Percentiles rank a stretch among this genome's conserved stretches.
phyloP scores from a whole-genome alignment of 2,329 filamentous ascomycete species.

The Alternaria triticina region DNA sequence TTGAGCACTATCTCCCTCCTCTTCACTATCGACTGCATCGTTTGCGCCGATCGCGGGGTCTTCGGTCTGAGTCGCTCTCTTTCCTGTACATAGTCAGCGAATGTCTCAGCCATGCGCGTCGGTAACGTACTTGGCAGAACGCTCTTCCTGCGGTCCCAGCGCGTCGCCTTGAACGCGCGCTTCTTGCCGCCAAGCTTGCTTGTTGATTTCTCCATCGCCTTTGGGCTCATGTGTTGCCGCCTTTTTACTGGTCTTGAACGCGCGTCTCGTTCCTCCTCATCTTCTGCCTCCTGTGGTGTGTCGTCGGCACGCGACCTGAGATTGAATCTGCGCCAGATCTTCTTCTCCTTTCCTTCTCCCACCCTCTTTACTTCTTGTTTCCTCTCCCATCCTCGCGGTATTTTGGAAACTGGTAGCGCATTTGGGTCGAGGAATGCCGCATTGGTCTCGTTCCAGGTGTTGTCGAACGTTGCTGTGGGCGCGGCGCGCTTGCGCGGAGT shows the following conservation, averaged over 20 bases:
- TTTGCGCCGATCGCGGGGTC: conserved; percentile 5
- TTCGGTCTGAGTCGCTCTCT: conserved; percentile 20
- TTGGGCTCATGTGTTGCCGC: conserved; percentile 46
- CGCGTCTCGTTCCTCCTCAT: conserved; percentile 35
- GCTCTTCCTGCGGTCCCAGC: conserved; percentile 46
- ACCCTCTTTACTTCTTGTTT: conserved; percentile 51
- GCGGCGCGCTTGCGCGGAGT: conserved; percentile 40
- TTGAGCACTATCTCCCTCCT: conserved; percentile 18
- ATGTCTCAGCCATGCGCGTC: neutral
- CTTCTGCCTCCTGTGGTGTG: conserved; percentile 21
- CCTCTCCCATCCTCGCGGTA: conserved; percentile 58
- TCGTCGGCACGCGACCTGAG: conserved; percentile 35
- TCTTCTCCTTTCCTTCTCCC: conserved; percentile 48
- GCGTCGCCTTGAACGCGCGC: conserved; percentile 44
- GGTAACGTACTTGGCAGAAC: conserved; percentile 39
- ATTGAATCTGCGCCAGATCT: conserved; percentile 56
- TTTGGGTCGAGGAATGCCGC: conserved; percentile 50
- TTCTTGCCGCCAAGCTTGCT: conserved; percentile 28
- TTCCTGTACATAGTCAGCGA: conserved; percentile 33
- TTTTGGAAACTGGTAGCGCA: conserved; percentile 50
- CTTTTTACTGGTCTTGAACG: conserved; percentile 55
- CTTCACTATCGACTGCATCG: conserved; percentile 10
- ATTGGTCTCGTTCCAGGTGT: conserved; percentile 52
- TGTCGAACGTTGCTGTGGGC: conserved; percentile 35
- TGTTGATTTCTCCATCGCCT: conserved; percentile 38